Conservation (phyloP, 441 rosid species). For the Euphorbia schlechtendalii region DNA sequence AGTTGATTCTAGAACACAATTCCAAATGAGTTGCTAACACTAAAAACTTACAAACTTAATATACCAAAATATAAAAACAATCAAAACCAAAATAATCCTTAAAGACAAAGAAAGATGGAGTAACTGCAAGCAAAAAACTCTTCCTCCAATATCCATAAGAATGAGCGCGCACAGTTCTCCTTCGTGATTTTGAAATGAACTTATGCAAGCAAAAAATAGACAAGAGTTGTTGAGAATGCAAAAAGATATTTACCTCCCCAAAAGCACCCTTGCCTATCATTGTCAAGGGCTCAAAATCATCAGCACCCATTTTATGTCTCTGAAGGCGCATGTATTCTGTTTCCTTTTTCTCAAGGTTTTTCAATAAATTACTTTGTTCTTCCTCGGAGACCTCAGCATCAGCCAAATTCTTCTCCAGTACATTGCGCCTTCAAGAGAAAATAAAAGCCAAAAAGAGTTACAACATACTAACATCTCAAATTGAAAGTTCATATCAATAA, state of each 20-base stretch:
- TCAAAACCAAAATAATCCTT: not conserved
- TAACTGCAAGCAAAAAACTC: not conserved
- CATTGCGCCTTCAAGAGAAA: slow-evolving; percentile 53
- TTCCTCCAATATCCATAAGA: not conserved
- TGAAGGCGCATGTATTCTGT: slow-evolving; percentile 93
- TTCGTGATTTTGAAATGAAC: not conserved
- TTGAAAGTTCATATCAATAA: slow-evolving; percentile 1
- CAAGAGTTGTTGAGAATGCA: too few species aligned
- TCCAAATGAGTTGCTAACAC: not conserved
- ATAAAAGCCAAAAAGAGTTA: slow-evolving; percentile 7
- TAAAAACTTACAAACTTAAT: not conserved
- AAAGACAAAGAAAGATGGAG: not conserved
- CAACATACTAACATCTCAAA: slow-evolving; percentile 6
- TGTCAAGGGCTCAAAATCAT: too few species aligned
- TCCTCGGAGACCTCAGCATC: slow-evolving; percentile 83
- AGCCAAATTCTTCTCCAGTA: slow-evolving; percentile 88
- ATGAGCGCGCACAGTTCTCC: not conserved
- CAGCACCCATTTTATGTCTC: slow-evolving; percentile 96
- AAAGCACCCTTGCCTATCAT: slow-evolving; percentile 99
- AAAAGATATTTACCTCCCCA: slow-evolving; percentile 59
- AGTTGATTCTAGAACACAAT: not conserved
- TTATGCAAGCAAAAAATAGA: slow-evolving; percentile 6
- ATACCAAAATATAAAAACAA: too few species aligned
- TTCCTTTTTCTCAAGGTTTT: slow-evolving; percentile 87
- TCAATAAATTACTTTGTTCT: slow-evolving; percentile 74